Evolutionary conservation across 257 asterid species (phyloP), one percentile per base, ranked within the genome.

Genomic region (Solanum neorickii): DNA sequence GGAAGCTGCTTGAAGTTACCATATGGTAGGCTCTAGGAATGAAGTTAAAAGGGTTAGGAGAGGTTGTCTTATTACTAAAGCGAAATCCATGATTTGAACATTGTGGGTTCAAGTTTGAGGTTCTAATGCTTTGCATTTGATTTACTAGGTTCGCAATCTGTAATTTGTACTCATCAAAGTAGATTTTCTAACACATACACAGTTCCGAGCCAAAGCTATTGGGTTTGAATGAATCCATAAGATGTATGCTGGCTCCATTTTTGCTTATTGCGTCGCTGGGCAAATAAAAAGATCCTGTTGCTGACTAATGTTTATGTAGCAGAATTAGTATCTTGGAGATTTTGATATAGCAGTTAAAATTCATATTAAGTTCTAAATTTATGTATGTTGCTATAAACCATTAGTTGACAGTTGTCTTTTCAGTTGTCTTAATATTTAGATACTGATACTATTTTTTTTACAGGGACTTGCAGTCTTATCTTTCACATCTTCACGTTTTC

Each of bases 391-490:
- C 23, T 78, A 9, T 16, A 29, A 37, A 12, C 29, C 69, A 80
- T 49, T 29, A 80, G 13, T 49, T 29, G 31, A 18, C 85, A 3
- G 6, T 49, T 80, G 7, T 80, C 49, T 39, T 21, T 74, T 37
- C 39, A 10, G 47, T 69, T 66, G 68, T 69, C 47, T 46, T 39
- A n/a, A 44, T 73, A 44, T 85, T 69, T 31, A 49, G 56, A 23
- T 72, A 25, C 44, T 70, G 70, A n/a, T 72, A 35, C 16, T 85
- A 68, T 85, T 31, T 85, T 35, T 85, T 68, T 76, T 90, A 73
- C 95, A 97, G 99, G 91, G 99, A 95, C 89, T 92, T 95, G 89
- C 99, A 96, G 91, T 96, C 99, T 20, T 97, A 97, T 90, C 99
- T 96, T 87, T 97, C 99, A 88, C 95, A 96, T 89, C 98, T 96